Conservation (phyloP, 139 green algal genomes). For the Ettlia oleoabundans region DNA sequence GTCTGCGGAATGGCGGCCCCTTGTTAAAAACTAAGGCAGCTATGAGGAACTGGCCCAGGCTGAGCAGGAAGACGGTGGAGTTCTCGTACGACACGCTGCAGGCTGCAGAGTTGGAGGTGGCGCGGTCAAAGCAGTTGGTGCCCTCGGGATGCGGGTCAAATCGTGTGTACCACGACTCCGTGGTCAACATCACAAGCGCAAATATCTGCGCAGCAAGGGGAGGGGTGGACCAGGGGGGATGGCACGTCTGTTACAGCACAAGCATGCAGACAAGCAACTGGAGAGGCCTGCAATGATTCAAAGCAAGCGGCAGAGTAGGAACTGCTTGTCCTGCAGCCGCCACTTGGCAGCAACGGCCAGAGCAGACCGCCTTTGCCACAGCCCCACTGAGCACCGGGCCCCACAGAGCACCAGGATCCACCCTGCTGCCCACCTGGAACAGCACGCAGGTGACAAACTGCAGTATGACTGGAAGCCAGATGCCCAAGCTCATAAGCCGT, state of each 20-base stretch:
- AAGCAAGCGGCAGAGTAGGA: too few species aligned
- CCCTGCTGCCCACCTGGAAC: conserved; percentile 53
- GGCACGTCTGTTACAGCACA: neutral
- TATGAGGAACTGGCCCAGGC: conserved; percentile 49
- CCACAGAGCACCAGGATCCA: too few species aligned
- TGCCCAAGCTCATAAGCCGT: conserved; percentile 63
- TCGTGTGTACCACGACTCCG: conserved; percentile 37
- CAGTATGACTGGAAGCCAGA: conserved; percentile 55
- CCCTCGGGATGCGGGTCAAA: conserved; percentile 39
- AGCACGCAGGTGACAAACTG: conserved; percentile 61
- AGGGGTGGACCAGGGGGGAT: neutral
- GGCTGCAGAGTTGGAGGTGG: conserved; percentile 21
- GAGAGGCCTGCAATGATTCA: neutral
- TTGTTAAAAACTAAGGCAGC: conserved; percentile 52
- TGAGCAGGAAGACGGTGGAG: conserved; percentile 39
- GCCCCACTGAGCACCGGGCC: too few species aligned
- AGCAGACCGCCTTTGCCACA: too few species aligned
- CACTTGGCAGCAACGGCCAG: neutral
- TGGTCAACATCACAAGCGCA: conserved; percentile 33
- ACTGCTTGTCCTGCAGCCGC: neutral
- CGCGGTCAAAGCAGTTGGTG: conserved; percentile 41
- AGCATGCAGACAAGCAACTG: too few species aligned
- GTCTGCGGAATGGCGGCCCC: conserved; percentile 36
- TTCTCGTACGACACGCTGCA: conserved; percentile 43
- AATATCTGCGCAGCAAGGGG: neutral